Conservation (phyloP, 495 filamentous ascomycete species). For the Chlorociboria aeruginascens region DNA sequence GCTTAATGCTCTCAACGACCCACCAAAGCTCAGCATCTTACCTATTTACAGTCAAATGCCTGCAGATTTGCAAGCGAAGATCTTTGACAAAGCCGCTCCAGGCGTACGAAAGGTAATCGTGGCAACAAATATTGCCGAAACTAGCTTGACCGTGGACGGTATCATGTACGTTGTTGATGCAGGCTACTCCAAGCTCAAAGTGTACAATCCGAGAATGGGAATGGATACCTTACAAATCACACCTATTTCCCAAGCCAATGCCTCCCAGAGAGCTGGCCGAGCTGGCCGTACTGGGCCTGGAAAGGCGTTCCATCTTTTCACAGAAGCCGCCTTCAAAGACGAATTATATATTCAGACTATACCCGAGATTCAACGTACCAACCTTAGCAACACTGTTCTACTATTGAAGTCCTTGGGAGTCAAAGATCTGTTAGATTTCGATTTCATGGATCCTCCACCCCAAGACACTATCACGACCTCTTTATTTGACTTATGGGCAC, state of each 20-base stretch:
- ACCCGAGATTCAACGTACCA: constrained; percentile 95
- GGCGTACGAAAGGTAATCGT: constrained; percentile 97
- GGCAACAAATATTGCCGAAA: constrained; percentile 97
- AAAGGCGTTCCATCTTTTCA: constrained; percentile 90
- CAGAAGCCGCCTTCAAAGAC: constrained; percentile 88
- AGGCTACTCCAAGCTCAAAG: constrained; percentile 94
- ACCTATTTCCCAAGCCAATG: constrained; percentile 94
- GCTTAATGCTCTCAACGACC: constrained; percentile 85
- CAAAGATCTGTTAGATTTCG: constrained; percentile 89
- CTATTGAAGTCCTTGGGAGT: constrained; percentile 92
- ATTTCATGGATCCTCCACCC: constrained; percentile 98
- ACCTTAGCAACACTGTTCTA: constrained; percentile 87
- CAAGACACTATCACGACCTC: constrained; percentile 97
- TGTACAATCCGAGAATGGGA: constrained; percentile 97
- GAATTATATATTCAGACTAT: constrained; percentile 97
- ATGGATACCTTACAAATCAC: constrained; percentile 99
- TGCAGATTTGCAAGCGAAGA: constrained; percentile 92
- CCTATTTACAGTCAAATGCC: constrained; percentile 99
- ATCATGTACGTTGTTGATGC: constrained; percentile 99
- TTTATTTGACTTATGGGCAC: constrained; percentile 94
- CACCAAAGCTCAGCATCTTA: constrained; percentile 85
- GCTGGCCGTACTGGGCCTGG: constrained; percentile 93
- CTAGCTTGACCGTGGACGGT: constrained; percentile 93
- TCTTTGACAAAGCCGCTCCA: constrained; percentile 82
- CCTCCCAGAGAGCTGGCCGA: constrained; percentile 83